phyloP scores from a whole-genome alignment of 768 basidiomycete species.

The Floccularia luteovirens region DNA sequence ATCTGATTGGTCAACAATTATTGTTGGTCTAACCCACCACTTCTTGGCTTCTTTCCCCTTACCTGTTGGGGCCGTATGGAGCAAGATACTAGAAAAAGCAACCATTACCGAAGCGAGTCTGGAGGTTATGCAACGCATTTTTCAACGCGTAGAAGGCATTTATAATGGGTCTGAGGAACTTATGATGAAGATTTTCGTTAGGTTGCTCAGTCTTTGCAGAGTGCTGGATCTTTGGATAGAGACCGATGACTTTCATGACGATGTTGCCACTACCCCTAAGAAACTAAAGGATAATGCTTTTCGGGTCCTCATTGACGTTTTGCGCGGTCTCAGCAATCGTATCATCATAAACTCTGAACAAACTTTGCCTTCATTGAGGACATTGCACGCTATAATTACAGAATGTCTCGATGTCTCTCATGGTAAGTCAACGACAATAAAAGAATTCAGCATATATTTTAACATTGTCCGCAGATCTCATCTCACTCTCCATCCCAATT shows the following conservation, averaged over 20 bases:
- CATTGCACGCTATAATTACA: conserved; percentile 27
- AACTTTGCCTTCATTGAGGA: conserved; percentile 30
- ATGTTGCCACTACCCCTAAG: conserved; percentile 35
- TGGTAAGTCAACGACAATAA: conserved; percentile 24
- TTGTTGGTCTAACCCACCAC: conserved; percentile 44
- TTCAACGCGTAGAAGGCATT: conserved; percentile 42
- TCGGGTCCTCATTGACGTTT: conserved; percentile 31
- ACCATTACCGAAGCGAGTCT: conserved; percentile 46
- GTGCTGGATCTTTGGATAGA: conserved; percentile 56
- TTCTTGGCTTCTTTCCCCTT: conserved; percentile 49
- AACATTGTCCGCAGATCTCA: conserved; percentile 19
- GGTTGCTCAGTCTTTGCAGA: conserved; percentile 45
- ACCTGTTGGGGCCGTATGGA: conserved; percentile 42
- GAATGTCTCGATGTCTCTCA: conserved; percentile 32
- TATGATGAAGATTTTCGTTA: conserved; percentile 39
- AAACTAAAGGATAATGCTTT: conserved; percentile 41
- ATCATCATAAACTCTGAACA: conserved; percentile 18
- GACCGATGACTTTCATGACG: conserved; percentile 27
- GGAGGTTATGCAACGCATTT: conserved; percentile 44
- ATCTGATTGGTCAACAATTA: conserved; percentile 41
- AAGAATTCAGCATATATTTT: conserved; percentile 1
- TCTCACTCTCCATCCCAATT: conserved; percentile 23
- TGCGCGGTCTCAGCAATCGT: conserved; percentile 39
- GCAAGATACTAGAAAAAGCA: conserved; percentile 48
- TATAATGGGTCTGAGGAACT: conserved; percentile 36